Evolutionary conservation across 352 stramenopile genomes (phyloP).

Genomic region (Pythium phragmitis): DNA sequence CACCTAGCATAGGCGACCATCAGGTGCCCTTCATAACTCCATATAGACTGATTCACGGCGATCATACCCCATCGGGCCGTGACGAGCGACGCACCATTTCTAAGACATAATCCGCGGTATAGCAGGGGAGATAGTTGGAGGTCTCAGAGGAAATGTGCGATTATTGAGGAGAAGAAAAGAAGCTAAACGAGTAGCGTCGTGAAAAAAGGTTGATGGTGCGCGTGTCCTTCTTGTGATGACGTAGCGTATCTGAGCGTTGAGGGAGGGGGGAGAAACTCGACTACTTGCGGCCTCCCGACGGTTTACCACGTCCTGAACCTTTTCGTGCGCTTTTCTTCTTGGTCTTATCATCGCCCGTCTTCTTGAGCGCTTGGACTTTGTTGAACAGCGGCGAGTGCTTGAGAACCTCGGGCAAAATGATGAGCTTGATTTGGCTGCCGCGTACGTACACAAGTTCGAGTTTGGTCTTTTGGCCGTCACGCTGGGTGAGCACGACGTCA

Average conservation of each 20-base stretch:
- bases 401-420: slow-evolving; percentile 96
- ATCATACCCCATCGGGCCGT: not conserved
- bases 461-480: slow-evolving; percentile 78
- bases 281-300: slow-evolving; percentile 11
- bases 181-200: not conserved
- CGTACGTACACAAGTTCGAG: slow-evolving; percentile 93
- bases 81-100: not conserved
- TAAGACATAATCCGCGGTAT: not conserved
- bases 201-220: not conserved
- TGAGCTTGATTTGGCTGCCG: slow-evolving; percentile 96
- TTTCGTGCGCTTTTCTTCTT: slow-evolving; percentile 34
- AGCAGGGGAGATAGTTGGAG: not conserved
- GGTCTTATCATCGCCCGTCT: slow-evolving; percentile 53
- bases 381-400: slow-evolving; percentile 97
- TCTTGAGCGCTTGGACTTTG: slow-evolving; percentile 91
- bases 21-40: too few species aligned
- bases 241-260: not conserved
- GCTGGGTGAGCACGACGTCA: slow-evolving; percentile 87
- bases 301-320: slow-evolving; percentile 14
- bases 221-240: not conserved
- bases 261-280: not conserved
- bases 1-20: too few species aligned
- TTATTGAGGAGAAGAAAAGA: not conserved
- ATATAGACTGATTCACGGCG: too few species aligned
- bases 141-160: not conserved